Conservation (phyloP, 2,329 filamentous ascomycete species). For the Alternaria sp. region DNA sequence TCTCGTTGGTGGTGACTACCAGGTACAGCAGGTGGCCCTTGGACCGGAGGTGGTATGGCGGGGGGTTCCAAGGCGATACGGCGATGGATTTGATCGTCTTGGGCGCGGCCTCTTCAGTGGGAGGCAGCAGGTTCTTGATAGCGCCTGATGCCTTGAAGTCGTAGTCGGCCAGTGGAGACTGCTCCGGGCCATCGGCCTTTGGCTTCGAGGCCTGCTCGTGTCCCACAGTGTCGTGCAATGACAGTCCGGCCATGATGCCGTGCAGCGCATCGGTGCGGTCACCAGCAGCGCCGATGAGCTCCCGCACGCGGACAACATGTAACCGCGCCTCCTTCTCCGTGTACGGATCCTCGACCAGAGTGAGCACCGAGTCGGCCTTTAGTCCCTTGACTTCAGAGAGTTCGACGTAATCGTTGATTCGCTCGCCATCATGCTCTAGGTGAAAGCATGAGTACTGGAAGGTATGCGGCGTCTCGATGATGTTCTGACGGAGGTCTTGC, state of each 20-base stretch:
- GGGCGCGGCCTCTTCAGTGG: conserved; percentile 71
- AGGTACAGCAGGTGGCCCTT: conserved; percentile 94
- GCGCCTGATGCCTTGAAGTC: conserved; percentile 76
- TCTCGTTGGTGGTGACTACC: conserved; percentile 87
- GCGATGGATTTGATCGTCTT: conserved; percentile 92
- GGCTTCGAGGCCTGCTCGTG: conserved; percentile 46
- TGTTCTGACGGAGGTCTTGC: conserved; percentile 94
- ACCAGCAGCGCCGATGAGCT: conserved; percentile 91
- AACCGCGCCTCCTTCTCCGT: conserved; percentile 98
- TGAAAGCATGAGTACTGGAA: conserved; percentile 99
- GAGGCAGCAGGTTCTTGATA: conserved; percentile 76
- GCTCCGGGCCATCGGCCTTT: conserved; percentile 43
- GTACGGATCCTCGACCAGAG: conserved; percentile 91
- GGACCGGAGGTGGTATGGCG: conserved; percentile 88
- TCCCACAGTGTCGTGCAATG: conserved; percentile 83
- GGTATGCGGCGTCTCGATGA: conserved; percentile 90
- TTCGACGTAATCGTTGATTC: conserved; percentile 94
- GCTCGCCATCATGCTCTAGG: conserved; percentile 86
- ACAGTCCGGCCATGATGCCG: conserved; percentile 84
- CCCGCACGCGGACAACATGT: conserved; percentile 88
- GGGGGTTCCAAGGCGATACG: conserved; percentile 95
- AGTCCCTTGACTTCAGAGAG: conserved; percentile 88
- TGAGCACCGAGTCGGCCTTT: conserved; percentile 77
- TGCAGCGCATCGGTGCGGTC: conserved; percentile 87
- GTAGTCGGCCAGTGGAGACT: conserved; percentile 69